These are phyloP conservation scores for Tylopilus rubrobrunneus DNA, from an alignment of 768 basidiomycete species.

Conservation along the genomic window DNA sequence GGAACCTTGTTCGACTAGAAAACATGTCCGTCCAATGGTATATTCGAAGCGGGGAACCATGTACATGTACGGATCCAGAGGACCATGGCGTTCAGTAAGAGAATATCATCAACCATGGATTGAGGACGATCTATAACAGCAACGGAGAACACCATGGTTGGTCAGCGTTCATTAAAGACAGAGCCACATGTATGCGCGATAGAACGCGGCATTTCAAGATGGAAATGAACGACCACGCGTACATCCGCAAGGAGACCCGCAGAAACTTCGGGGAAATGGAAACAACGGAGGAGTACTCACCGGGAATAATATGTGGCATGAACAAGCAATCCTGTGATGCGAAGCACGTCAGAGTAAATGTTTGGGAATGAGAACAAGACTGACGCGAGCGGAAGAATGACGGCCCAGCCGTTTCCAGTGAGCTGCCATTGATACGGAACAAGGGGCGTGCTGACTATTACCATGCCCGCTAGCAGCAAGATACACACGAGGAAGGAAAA, in stretches of 20 bases:
- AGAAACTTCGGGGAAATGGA: background rate
- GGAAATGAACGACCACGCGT: background rate
- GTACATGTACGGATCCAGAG: background rate
- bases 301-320: conserved; percentile 73
- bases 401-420: conserved; percentile 56
- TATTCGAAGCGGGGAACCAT: background rate
- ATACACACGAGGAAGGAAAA: conserved; percentile 48
- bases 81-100: conserved; percentile 38
- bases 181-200: background rate
- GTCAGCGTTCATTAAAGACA: conserved; percentile 12
- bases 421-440: conserved; percentile 71
- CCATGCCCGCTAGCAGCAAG: conserved; percentile 50
- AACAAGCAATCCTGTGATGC: conserved; percentile 48
- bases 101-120: conserved; percentile 89
- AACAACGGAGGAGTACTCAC: conserved; percentile 39
- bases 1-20: conserved; percentile 2
- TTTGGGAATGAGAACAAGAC: conserved; percentile 24
- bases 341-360: background rate
- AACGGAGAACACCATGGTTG: background rate
- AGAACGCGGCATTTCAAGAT: background rate
- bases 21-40: conserved; percentile 12
- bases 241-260: background rate
- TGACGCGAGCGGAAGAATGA: conserved; percentile 72
- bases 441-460: conserved; percentile 49
- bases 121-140: conserved; percentile 63